Base-by-base conservation (phyloP, 768 basidiomycete genomes). In the Cystofilobasidium macerans region DNA sequence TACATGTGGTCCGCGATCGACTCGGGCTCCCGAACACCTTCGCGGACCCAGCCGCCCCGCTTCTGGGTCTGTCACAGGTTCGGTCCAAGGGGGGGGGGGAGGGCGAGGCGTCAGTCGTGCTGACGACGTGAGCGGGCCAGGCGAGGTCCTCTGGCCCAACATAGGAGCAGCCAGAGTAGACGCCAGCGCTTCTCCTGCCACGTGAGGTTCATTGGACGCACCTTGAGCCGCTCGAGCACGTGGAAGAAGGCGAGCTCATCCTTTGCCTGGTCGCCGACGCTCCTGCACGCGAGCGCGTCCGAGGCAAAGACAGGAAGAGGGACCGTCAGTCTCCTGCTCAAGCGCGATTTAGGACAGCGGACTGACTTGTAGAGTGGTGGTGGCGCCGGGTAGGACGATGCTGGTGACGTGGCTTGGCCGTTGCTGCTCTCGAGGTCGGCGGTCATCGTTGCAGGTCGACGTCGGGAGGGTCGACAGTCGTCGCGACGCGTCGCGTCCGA, bases 1-100 rank as follows among this genome's bases (percentile, higher is more conserved):
- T 74, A 73, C 59, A 61, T 61, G 56, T 67, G 60, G 54, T 66
- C 65, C 1, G 58, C 59, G 51, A 67, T 61, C 9, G 59, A 61
- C 42, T 94, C 89, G 7, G 89, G 82, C 68, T 82, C 81, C 22
- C 81, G 65, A 70, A 88, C 88, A 51, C 86, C 82, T 71, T 90
- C 82, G 70, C 93, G 81, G 36, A 92, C 82, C 94, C 93, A 99
- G 69, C 94, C 94, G 0, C 92, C 95, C 12, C 94, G 82, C 75
- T 92, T 94, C 73, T 97, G 91, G 0, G 88, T 93, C 91, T 95
- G 70, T n/a, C n/a, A n/a, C n/a, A n/a, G 22, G 18, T 7, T 40
- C 9, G 42, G 13, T 14, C 42, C 7, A 20, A 42, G 7, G 42
- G 42, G 42, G 13, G 7, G 28, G 24, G 57, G 38, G 28, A 26